These are phyloP conservation scores for Nephelium lappaceum DNA, from an alignment of 345 rosid genomes.

Conservation along the genomic window DNA sequence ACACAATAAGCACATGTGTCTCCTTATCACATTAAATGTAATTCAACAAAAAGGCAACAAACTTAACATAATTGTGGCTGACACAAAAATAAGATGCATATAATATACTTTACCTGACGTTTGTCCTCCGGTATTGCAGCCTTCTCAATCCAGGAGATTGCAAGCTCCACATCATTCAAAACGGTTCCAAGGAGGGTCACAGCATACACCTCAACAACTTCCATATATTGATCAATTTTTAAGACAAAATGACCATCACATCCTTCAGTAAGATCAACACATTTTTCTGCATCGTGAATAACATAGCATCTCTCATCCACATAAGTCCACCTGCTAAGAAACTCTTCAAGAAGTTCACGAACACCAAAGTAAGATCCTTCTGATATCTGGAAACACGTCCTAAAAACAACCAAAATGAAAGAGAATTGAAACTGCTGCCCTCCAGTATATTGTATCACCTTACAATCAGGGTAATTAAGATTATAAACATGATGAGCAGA, in stretches of 20 bases:
- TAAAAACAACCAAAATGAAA: conserved; percentile 28
- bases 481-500: not conserved
- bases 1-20: not conserved
- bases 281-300: conserved; percentile 34
- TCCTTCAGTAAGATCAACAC: conserved; percentile 29
- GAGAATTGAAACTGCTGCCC: conserved; percentile 9
- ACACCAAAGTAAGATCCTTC: conserved; percentile 53
- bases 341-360: conserved; percentile 70
- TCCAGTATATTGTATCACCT: not conserved
- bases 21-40: not conserved
- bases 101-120: conserved; percentile 55
- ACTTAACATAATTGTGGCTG: not conserved
- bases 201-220: conserved; percentile 69
- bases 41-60: not conserved
- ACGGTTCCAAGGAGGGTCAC: conserved; percentile 59
- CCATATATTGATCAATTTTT: conserved; percentile 56
- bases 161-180: conserved; percentile 52
- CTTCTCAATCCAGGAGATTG: conserved; percentile 83
- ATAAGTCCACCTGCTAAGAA: conserved; percentile 67
- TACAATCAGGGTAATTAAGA: not conserved
- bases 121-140: conserved; percentile 77
- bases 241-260: conserved; percentile 34
- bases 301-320: conserved; percentile 48
- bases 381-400: conserved; percentile 80
- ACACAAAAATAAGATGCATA: conserved; percentile 1